Conservation (phyloP, 345 rosid species). For the Eucalyptus melliodora region DNA sequence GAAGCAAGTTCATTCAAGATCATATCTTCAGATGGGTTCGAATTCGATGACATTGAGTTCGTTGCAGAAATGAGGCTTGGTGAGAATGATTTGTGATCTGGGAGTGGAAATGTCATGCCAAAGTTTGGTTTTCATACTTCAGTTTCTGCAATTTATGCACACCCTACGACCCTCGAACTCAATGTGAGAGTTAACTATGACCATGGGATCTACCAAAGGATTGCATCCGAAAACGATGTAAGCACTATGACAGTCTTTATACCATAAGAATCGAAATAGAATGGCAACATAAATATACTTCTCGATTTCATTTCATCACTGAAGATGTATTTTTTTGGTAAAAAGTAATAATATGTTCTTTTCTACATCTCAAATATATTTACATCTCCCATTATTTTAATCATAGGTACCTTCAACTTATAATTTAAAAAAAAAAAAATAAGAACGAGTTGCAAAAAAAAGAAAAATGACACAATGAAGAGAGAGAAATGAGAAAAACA, state of each 20-base stretch:
- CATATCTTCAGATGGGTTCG: not conserved
- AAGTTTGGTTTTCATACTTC: not conserved
- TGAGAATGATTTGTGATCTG: not conserved
- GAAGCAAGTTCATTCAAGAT: not conserved
- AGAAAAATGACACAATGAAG: not conserved
- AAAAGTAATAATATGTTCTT: not conserved
- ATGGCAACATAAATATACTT: not conserved
- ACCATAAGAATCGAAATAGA: not conserved
- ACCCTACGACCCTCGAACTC: not conserved
- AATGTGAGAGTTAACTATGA: not conserved
- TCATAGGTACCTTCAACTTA: not conserved
- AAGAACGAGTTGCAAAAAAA: not conserved
- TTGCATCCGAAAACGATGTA: not conserved
- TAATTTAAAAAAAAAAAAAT: too few species aligned
- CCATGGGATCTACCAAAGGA: not conserved
- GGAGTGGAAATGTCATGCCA: not conserved
- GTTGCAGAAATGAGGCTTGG: not conserved
- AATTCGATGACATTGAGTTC: not conserved
- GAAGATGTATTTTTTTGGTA: not conserved
- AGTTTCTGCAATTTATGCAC: not conserved
- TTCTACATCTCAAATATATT: not conserved
- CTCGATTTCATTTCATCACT: not conserved
- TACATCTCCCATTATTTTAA: not conserved
- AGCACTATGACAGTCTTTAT: not conserved
- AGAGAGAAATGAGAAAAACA: not conserved